Conservation (phyloP, 1,284 basidiomycete genomes). For the Fistulina hepatica region DNA sequence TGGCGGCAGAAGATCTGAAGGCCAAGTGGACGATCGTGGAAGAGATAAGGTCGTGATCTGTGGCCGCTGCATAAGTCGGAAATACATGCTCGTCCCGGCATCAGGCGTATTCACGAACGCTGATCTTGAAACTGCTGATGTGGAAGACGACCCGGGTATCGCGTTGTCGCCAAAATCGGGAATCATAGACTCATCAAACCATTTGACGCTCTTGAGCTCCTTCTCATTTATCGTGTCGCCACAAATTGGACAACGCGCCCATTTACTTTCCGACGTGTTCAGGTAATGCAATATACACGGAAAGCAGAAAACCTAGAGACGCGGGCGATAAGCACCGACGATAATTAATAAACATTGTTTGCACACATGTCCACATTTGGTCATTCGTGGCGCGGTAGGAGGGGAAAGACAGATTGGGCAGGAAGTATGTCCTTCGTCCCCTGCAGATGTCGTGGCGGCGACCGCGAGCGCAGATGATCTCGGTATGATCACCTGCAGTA, state of each 20-base stretch:
- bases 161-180: constrained; percentile 33
- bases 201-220: constrained; percentile 89
- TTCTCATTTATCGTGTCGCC: constrained; percentile 87
- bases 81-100: constrained; percentile 52
- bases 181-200: constrained; percentile 41
- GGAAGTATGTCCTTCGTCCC: constrained; percentile 54
- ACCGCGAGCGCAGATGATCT: constrained; percentile 56
- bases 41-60: constrained; percentile 94
- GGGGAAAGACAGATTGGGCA: constrained; percentile 95
- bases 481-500: constrained; percentile 90
- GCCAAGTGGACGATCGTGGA: constrained; percentile 88
- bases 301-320: constrained; percentile 71
- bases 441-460: constrained; percentile 26
- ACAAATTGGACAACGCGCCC: constrained; percentile 91
- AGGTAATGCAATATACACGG: constrained; percentile 91
- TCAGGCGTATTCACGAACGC: constrained; percentile 30
- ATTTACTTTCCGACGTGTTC: constrained; percentile 67
- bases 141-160: constrained; percentile 27
- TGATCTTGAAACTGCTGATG: constrained; percentile 41
- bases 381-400: constrained; percentile 91
- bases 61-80: constrained; percentile 89
- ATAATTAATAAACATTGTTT: constrained; percentile 10
- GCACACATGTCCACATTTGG: constrained; percentile 93
- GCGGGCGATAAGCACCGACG: constrained; percentile 7
- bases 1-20: constrained; percentile 81